A percentile compares a stretch with the other conserved stretches of the same genome.
Evolutionary conservation across 768 basidiomycete species (phyloP).

Genomic region (Neoboletus subvelutipes): DNA sequence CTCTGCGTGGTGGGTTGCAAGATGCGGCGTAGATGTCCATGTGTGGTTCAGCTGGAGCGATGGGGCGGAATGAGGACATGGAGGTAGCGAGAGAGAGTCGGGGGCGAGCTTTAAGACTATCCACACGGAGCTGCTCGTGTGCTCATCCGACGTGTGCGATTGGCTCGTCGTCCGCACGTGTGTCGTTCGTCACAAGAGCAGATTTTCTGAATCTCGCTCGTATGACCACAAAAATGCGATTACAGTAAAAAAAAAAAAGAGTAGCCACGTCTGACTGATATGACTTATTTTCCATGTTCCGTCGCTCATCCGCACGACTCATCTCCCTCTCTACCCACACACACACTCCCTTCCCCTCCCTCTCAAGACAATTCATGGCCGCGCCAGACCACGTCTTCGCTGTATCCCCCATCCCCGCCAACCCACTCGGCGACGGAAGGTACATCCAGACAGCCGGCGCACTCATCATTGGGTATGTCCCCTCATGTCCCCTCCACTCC

Average conservation of each 20-base stretch:
- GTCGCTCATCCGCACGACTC: constrained; percentile 8
- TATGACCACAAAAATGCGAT: no score
- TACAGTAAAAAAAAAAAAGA: no score
- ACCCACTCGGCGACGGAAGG: not conserved
- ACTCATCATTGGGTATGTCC: constrained; percentile 68
- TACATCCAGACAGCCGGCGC: constrained; percentile 72
- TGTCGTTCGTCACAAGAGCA: constrained; percentile 16
- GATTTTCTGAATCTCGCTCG: no score
- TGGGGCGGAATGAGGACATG: constrained; percentile 24
- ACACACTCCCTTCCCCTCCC: not conserved
- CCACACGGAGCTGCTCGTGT: constrained; percentile 23
- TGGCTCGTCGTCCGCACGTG: constrained; percentile 24
- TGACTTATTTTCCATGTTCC: no score
- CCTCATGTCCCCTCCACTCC: accelerated
- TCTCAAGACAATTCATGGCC: not conserved
- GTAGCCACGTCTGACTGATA: no score
- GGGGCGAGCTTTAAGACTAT: not conserved
- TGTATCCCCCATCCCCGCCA: not conserved
- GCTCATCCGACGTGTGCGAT: constrained; percentile 22
- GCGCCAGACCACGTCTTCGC: not conserved
- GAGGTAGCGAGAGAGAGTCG: constrained; percentile 8
- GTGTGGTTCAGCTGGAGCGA: constrained; percentile 21
- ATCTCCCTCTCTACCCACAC: not conserved
- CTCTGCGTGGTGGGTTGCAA: constrained; percentile 47
- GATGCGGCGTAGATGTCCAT: constrained; percentile 36